Percentiles rank a stretch among this genome's conserved stretches.
These are phyloP conservation scores for Brettanomyces naardenensis DNA, from an alignment of 805 yeast genomes.

Conservation along the genomic window DNA sequence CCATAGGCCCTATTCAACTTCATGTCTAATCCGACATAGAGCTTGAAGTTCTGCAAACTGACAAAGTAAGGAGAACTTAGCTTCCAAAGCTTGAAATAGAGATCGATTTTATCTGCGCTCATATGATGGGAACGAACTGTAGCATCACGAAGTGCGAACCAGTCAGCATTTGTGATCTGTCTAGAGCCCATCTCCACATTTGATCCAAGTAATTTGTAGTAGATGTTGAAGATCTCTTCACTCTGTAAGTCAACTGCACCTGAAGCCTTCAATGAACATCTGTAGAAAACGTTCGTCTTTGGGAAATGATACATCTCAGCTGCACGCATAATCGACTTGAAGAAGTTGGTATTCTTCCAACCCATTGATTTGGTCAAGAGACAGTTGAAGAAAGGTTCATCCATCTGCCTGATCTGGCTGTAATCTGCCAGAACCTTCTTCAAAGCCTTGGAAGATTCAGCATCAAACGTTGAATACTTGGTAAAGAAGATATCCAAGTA, in stretches of 20 bases:
- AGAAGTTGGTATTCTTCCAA: conserved; percentile 61
- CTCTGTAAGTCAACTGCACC: conserved; percentile 50
- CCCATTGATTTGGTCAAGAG: conserved; percentile 53
- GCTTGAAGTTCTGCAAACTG: conserved; percentile 33
- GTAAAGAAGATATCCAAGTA: conserved; percentile 67
- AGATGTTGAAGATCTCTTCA: conserved; percentile 39
- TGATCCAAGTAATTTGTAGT: conserved; percentile 24
- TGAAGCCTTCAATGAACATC: conserved; percentile 65
- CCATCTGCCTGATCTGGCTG: conserved; percentile 49
- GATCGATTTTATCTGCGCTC: conserved; percentile 34
- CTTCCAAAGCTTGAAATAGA: conserved; percentile 48
- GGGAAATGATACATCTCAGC: conserved; percentile 51
- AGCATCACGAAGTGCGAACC: conserved; percentile 81
- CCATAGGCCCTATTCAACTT: conserved; percentile 31
- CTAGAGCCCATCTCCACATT: conserved; percentile 42
- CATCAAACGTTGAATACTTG: conserved; percentile 40
- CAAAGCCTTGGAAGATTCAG: conserved; percentile 47
- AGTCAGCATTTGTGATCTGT: conserved; percentile 71
- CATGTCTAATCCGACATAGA: conserved; percentile 34
- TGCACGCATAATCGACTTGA: conserved; percentile 54
- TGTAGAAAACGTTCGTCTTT: conserved; percentile 61
- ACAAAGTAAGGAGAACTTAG: conserved; percentile 39
- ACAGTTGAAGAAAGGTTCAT: conserved; percentile 79
- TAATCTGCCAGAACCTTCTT: conserved; percentile 49
- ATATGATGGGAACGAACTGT: conserved; percentile 39